Percentiles rank a stretch among this genome's conserved stretches.
phyloP scores from a whole-genome alignment of 2,329 filamentous ascomycete genomes.

The Zasmidium citrigriseum region DNA sequence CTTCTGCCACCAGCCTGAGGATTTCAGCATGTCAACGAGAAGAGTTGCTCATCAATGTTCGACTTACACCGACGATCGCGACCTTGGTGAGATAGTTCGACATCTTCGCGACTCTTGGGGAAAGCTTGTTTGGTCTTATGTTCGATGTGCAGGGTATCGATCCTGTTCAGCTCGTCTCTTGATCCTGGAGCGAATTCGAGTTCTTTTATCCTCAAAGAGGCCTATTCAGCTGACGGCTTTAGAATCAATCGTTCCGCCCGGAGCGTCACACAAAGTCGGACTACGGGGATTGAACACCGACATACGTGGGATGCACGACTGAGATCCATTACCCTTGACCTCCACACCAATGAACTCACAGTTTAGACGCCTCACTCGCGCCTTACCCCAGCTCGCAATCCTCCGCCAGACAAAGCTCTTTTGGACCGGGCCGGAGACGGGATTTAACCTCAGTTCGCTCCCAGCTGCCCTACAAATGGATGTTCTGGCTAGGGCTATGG shows the following conservation, averaged over 20 bases:
- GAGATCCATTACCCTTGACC: not conserved
- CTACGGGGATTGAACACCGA: too few relatives aligned
- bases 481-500: not conserved
- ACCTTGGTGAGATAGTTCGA: conserved; percentile 38
- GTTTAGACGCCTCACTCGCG: too few relatives aligned
- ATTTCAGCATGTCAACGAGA: not conserved
- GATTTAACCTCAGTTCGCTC: not conserved
- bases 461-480: not conserved
- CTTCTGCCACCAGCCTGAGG: conserved; percentile 38
- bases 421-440: not conserved
- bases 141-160: too few relatives aligned
- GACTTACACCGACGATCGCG: conserved; percentile 40
- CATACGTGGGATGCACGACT: too few relatives aligned
- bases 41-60: not conserved
- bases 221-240: too few relatives aligned
- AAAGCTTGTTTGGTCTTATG: not conserved
- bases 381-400: not conserved
- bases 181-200: too few relatives aligned
- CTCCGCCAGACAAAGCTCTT: not conserved
- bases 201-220: too few relatives aligned
- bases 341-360: too few relatives aligned
- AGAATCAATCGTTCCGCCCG: too few relatives aligned
- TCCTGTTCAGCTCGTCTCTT: too few relatives aligned
- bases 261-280: too few relatives aligned
- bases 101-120: too few relatives aligned